A percentile compares a stretch with the other conserved stretches of the same genome.
phyloP scores from a whole-genome alignment of 306 rosid genomes.

The Arachis hypogaea region DNA sequence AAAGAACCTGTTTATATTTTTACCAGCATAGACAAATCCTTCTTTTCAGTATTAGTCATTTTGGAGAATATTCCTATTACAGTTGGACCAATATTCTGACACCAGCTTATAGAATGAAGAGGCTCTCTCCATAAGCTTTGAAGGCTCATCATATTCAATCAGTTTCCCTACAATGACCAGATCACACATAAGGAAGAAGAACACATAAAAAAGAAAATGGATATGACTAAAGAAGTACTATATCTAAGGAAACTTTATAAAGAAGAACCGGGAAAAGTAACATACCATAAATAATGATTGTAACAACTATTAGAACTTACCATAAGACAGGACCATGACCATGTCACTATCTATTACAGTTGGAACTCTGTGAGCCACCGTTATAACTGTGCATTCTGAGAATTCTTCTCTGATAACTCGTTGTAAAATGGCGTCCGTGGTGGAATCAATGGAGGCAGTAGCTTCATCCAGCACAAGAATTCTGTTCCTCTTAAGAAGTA shows the following conservation, averaged over 20 bases:
- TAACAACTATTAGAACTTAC: slow-evolving; percentile 32
- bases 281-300: neutral
- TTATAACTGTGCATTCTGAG: slow-evolving; percentile 60
- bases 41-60: neutral
- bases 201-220: too few relatives aligned
- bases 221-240: neutral
- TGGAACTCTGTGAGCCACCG: slow-evolving; percentile 74
- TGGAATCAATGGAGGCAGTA: slow-evolving; percentile 72
- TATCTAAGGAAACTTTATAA: neutral
- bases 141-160: slow-evolving; percentile 65
- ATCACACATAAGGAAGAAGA: neutral
- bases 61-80: slow-evolving; percentile 28
- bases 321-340: slow-evolving; percentile 77
- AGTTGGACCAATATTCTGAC: slow-evolving; percentile 71
- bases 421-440: slow-evolving; percentile 64
- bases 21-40: too few relatives aligned
- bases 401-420: slow-evolving; percentile 62
- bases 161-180: slow-evolving; percentile 48
- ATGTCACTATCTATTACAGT: slow-evolving; percentile 72
- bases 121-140: slow-evolving; percentile 53
- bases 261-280: too few relatives aligned
- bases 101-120: slow-evolving; percentile 72
- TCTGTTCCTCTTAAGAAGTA: slow-evolving; percentile 61
- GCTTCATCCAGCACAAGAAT: slow-evolving; percentile 80
- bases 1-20: too few relatives aligned